Evolutionary conservation across 2,329 filamentous ascomycete genomes (phyloP).

Genomic region (Venturia asperata): DNA sequence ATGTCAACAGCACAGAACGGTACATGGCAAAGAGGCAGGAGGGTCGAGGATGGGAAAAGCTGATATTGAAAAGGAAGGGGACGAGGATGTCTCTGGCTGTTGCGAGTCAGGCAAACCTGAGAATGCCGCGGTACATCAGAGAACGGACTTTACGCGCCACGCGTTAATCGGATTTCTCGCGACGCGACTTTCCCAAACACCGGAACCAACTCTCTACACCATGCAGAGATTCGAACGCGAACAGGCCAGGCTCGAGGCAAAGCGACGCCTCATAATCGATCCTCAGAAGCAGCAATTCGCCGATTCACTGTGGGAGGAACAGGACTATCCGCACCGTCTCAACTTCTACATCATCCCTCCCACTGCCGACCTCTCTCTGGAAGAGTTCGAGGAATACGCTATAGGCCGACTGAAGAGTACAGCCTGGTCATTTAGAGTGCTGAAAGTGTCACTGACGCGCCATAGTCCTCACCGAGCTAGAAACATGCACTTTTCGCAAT

Average conservation of each 20-base stretch:
- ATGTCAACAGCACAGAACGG: background rate
- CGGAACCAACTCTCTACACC: background rate
- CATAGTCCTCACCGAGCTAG: conserved; percentile 75
- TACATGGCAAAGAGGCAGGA: background rate
- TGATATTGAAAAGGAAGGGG: too few relatives aligned
- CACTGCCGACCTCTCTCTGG: conserved; percentile 87
- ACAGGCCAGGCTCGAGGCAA: conserved; percentile 46
- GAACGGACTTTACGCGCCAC: background rate
- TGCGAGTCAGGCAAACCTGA: too few relatives aligned
- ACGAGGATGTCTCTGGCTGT: too few relatives aligned
- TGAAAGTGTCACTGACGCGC: conserved; percentile 21
- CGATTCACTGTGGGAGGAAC: conserved; percentile 65
- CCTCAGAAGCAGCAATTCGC: conserved; percentile 84
- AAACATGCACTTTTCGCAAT: conserved; percentile 94
- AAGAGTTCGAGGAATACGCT: conserved; percentile 98
- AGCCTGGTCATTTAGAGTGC: conserved; percentile 21
- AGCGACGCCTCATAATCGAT: conserved; percentile 69
- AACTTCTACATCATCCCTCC: conserved; percentile 89
- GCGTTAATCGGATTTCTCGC: background rate
- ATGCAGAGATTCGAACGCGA: conserved; percentile 18
- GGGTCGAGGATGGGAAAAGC: background rate
- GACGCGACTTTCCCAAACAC: background rate
- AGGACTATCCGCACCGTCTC: conserved; percentile 74
- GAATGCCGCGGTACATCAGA: background rate
- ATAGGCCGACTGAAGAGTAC: conserved; percentile 80